Base-by-base conservation (phyloP, 352 stramenopile species). In the Phytophthora meadii region DNA sequence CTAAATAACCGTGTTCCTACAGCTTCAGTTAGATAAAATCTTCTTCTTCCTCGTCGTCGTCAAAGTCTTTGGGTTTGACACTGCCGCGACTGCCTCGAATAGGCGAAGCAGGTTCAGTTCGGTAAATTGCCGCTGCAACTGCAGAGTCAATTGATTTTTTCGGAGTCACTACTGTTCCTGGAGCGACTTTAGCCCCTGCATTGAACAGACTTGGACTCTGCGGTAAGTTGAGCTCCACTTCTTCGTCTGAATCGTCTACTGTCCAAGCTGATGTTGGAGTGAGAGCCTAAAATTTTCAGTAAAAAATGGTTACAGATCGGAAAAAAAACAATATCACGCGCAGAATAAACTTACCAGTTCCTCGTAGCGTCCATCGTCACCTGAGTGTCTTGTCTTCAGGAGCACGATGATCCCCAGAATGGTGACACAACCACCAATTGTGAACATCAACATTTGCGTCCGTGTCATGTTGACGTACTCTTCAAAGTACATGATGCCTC, bases 401-500 rank as follows among this genome's bases (percentile, higher is more conserved):
- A 94, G 54, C 41, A 90, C 82, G 28, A 91, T 68, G 59, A 95
- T 95, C 10, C 86, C 86, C 11, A 70, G 62, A 63, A 94, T 94
- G n/a, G 87, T 94, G 37, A 94, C 58, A 27, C 82, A 65, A 15
- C 83, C 84, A 19, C 87, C 87, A 59, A 90, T 57, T 3, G 87
- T 89, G 67, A 94, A 94, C 82, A 94, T 93, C 54, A 81, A 65
- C 77, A 86, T 84, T 51, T 92, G 82, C n/a, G 68, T 74, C 4
- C 70, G 65, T 34, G 87, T 92, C 87, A 94, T 94, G 70, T 62
- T 90, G 44, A 91, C 79, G 65, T 94, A 94, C 71, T 97, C 92
- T 68, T 96, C 85, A 68, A 97, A 98, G 74, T 97, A 98, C 76
- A 97, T 92, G 70, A 97, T 92, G 12, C 90, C 92, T 17, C 92